These are phyloP conservation scores for Kodamaea kakaduensis DNA, from an alignment of 805 yeast genomes.

Conservation along the genomic window DNA sequence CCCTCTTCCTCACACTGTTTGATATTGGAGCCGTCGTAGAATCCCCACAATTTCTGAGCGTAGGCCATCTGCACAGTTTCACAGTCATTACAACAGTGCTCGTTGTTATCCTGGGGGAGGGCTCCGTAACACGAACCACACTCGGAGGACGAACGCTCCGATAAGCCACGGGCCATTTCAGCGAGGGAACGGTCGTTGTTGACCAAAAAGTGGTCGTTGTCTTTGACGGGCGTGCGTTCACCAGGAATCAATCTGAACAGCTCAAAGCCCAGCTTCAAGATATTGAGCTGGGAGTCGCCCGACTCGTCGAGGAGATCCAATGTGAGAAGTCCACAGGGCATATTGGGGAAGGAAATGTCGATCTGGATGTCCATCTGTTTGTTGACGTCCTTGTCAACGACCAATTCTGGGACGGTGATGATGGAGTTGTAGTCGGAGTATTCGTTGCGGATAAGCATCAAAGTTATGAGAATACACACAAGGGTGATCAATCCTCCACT, in stretches of 20 bases:
- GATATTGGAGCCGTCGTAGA: constrained; percentile 80
- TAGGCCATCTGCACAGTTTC: constrained; percentile 78
- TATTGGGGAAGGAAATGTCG: constrained; percentile 75
- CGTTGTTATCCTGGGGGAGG: constrained; percentile 51
- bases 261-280: constrained; percentile 65
- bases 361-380: constrained; percentile 71
- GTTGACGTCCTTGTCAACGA: constrained; percentile 79
- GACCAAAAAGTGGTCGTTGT: constrained; percentile 5
- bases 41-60: constrained; percentile 76
- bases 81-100: constrained; percentile 81
- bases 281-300: constrained; percentile 78
- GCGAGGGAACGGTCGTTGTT: constrained; percentile 23
- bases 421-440: constrained; percentile 69
- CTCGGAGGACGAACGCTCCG: constrained; percentile 34
- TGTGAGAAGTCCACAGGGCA: constrained; percentile 81
- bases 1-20: constrained; percentile 91
- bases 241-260: constrained; percentile 55
- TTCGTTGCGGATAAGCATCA: constrained; percentile 66
- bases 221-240: constrained; percentile 17
- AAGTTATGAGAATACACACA: constrained; percentile 56
- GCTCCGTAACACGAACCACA: constrained; percentile 96
- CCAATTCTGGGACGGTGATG: constrained; percentile 74
- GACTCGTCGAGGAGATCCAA: constrained; percentile 86
- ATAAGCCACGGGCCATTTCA: constrained; percentile 30
- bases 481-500: constrained; percentile 89